These are phyloP conservation scores for Ganoderma resinaceum DNA, from an alignment of 1,284 basidiomycete species.

Conservation along the genomic window DNA sequence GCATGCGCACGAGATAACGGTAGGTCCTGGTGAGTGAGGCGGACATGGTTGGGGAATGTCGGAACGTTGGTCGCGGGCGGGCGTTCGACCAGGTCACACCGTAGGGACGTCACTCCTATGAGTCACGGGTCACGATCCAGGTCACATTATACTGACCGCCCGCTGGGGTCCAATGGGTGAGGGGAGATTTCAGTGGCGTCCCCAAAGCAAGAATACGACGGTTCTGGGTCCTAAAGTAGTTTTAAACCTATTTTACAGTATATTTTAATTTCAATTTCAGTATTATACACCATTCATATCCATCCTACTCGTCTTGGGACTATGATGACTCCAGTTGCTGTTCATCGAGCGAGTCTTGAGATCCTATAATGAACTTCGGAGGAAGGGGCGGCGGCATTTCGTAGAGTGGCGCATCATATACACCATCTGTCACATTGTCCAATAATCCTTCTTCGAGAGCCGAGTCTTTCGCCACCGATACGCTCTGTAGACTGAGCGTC, in stretches of 20 bases:
- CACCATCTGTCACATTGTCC: neutral
- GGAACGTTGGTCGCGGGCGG: slow-evolving; percentile 6
- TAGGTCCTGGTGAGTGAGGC: slow-evolving; percentile 55
- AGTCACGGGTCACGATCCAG: neutral
- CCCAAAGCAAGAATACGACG: neutral
- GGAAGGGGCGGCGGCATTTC: neutral
- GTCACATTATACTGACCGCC: slow-evolving; percentile 6
- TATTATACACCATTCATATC: neutral
- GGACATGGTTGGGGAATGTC: slow-evolving; percentile 46
- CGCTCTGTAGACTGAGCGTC: neutral
- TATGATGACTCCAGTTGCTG: slow-evolving; percentile 6
- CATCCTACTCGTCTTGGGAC: neutral
- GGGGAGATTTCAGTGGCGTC: neutral
- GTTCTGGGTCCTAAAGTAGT: no score
- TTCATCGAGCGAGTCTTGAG: slow-evolving; percentile 3
- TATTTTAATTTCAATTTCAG: no score
- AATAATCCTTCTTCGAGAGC: slow-evolving; percentile 23
- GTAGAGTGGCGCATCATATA: neutral
- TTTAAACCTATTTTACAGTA: no score
- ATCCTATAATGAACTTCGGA: slow-evolving; percentile 10
- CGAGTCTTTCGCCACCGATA: slow-evolving; percentile 3
- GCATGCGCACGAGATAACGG: slow-evolving; percentile 54
- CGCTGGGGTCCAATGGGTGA: neutral
- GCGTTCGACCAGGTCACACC: neutral
- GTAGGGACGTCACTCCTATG: neutral